Base-by-base conservation (phyloP, 805 yeast genomes). In the Maudiozyma bulderi region DNA sequence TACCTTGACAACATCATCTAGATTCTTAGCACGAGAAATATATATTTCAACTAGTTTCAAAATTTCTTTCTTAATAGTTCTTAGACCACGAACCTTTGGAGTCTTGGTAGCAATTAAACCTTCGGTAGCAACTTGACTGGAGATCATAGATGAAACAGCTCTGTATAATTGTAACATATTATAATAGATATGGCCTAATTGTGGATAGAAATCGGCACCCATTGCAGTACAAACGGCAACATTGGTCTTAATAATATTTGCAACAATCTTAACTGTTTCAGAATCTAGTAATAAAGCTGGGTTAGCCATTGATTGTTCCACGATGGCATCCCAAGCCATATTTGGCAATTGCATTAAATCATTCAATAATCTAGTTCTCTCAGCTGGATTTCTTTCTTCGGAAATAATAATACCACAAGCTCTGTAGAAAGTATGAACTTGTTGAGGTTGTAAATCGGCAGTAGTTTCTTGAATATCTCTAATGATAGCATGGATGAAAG, bases 351-450 rank as follows among this genome's bases (percentile, higher is more conserved):
- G 76, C 99, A 93, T 93, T 58, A 93, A 74, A 48, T 87, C 90
- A 46, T 74, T 65, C 47, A 89, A 74, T 48, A 90, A 73, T 52
- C 82, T 77, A 52, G 86, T 88, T 66, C 93, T 82, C 38, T 77
- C 75, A 10, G 77, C 79, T 53, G 75, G 73, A 43, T 82, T 76
- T 38, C 83, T 79, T 67, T 91, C 97, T 10, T 96, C 96, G 47
- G 90, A 80, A 37, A 93, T 79, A 49, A 93, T 91, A 52, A 85
- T 81, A 58, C 97, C 97, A 73, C 98, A 91, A 1, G 99, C 98
- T 70, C 86, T 96, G 67, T 93, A 93, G 64, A 93, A 93, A 1
- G 97, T 89, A 66, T 93, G 99, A 30, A 93, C 95, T 68, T 93
- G 99, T 66, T 91, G 97, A 28, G 99, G 96, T 61, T 84, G 91